Base-by-base conservation (phyloP, 2,329 filamentous ascomycete genomes). In the Scedosporium minutisporum region DNA sequence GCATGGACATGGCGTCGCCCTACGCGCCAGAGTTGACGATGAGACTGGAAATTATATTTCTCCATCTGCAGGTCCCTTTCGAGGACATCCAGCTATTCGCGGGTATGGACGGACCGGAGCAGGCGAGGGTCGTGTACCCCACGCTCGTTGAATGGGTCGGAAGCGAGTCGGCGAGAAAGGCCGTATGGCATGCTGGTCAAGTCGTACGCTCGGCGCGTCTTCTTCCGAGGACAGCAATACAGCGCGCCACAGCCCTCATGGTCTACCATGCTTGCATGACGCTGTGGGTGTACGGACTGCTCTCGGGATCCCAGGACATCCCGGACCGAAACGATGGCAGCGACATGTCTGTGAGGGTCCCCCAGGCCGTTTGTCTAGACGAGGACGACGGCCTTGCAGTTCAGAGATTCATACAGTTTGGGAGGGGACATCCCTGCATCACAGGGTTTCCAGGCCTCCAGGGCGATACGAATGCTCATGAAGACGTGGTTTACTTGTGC, bases 141-240 rank as follows among this genome's bases (percentile, higher is more conserved):
- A 75, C 79, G 0, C 74, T 89, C 5, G 80, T 82, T 63, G 77
- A 83, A 27, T 89, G 86, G 86, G 78, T 78, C 0, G 76, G 77
- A 38, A 84, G 78, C 46, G 68, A 75, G 1, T 79, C 83, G 27
- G 81, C 85, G 7, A 78, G 86, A 25, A 80, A 82, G 64, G 83
- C 86, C 6, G 69, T 89, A 0, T 90, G 84, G 82, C 85, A 87
- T 66, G 87, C 88, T 0, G 87, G 85, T 0, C 88, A 90, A 70
- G 79, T 89, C 1, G 70, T 90, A 3, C 80, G 85, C 5, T 80
- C 82, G 48, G 87, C 85, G 1, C 82, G 80, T 67, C 64, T 74
- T 58, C 81, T 87, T 57, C 79, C 83, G 0, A 70, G 74, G 2
- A 78, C 80, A 0, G 76, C 81, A 9, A 71, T 90, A 3, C 82